Conservation (phyloP, 257 asterid genomes). For the Solanum tarapatanum region DNA sequence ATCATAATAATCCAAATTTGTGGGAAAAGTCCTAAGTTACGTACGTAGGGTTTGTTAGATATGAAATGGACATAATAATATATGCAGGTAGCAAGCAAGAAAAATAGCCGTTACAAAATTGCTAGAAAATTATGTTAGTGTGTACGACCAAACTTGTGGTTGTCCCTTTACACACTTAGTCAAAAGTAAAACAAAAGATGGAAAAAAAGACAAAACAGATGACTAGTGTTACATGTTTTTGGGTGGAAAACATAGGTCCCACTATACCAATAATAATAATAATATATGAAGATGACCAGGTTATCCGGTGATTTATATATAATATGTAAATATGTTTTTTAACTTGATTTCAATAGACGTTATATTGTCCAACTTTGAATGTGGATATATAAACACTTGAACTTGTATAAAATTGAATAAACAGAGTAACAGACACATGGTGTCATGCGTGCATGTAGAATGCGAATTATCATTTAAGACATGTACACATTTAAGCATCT, state of each 20-base stretch:
- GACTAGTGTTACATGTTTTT: not conserved
- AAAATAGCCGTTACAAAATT: constrained; percentile 28
- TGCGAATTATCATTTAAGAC: not conserved
- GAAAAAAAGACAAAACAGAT: not conserved
- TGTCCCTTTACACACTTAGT: not conserved
- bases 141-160: not conserved
- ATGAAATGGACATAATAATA: not conserved
- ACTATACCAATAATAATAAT: not conserved
- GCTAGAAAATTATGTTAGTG: not conserved
- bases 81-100: constrained; percentile 3
- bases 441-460: not conserved
- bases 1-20: not conserved
- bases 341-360: accelerated
- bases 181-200: not conserved
- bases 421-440: not conserved
- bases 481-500: not conserved
- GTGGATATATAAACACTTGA: not conserved
- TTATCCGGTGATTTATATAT: not conserved
- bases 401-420: not conserved
- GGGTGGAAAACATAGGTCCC: not conserved
- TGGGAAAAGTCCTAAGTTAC: not conserved
- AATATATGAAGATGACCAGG: not conserved
- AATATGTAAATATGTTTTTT: not conserved
- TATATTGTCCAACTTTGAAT: not conserved
- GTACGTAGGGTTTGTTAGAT: not conserved